Evolutionary conservation across 2,329 filamentous ascomycete species (phyloP).

Genomic region (Stemphylium beticola): DNA sequence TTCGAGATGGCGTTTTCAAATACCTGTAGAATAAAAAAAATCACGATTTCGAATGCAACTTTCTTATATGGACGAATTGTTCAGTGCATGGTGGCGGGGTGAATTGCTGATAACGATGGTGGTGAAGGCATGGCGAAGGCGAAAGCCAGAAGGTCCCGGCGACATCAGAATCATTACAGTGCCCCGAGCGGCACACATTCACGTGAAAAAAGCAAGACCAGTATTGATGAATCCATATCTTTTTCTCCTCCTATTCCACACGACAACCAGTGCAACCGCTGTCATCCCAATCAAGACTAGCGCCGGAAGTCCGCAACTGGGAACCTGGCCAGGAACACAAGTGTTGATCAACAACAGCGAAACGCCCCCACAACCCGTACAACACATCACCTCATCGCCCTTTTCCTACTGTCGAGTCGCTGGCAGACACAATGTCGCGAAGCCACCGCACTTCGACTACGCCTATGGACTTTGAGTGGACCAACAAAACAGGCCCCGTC

Average conservation of each 20-base stretch:
- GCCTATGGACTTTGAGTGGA: slow-evolving; percentile 63
- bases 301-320: slow-evolving; percentile 24
- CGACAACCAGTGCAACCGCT: slow-evolving; percentile 2
- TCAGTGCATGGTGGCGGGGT: background rate
- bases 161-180: background rate
- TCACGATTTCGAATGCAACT: background rate
- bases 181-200: background rate
- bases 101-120: background rate
- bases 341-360: slow-evolving; percentile 24
- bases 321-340: slow-evolving; percentile 8
- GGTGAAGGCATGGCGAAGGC: no score
- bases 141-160: no score
- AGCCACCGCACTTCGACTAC: slow-evolving; percentile 49
- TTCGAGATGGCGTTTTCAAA: no score
- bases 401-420: background rate
- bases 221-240: background rate
- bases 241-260: background rate
- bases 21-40: background rate
- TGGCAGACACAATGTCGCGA: slow-evolving; percentile 31
- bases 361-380: slow-evolving; percentile 15
- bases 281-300: slow-evolving; percentile 11
- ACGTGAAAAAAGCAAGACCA: background rate
- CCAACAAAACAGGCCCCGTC: slow-evolving; percentile 54
- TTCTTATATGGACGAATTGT: background rate
- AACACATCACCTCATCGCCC: background rate